Conservation (phyloP, 164 flowering plant genomes). For the Pachysandra terminalis region DNA sequence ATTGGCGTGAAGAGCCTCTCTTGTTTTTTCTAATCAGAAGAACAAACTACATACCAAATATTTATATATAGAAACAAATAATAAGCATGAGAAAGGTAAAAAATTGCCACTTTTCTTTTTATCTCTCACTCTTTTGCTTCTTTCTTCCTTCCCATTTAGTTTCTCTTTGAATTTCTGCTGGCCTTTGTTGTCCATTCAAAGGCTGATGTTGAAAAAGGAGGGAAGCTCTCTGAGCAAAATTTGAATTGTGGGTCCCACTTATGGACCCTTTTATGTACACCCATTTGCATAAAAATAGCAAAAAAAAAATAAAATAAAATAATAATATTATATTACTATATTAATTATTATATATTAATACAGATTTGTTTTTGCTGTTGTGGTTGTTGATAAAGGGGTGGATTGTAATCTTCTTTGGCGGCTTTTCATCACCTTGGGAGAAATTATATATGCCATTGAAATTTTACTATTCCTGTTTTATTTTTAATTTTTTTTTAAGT, state of each 20-base stretch:
- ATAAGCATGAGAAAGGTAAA: constrained; percentile 23
- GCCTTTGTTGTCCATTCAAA: constrained; percentile 46
- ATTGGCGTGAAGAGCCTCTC: constrained; percentile 36
- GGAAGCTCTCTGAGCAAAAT: constrained; percentile 14
- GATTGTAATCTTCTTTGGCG: constrained; percentile 32
- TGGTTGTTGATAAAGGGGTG: constrained; percentile 13
- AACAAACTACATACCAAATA: neutral
- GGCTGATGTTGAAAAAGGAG: constrained; percentile 24
- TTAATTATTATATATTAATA: neutral
- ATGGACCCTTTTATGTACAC: constrained; percentile 20
- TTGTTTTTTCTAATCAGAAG: constrained; percentile 3
- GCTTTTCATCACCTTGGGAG: constrained; percentile 32
- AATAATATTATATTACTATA: neutral
- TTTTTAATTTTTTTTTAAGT: constrained; percentile 5
- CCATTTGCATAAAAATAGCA: constrained; percentile 18
- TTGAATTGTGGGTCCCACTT: constrained; percentile 23
- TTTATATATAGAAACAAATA: constrained; percentile 19
- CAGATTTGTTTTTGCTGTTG: neutral
- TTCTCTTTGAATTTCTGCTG: constrained; percentile 46
- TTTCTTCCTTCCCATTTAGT: constrained; percentile 26
- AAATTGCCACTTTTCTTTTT: constrained; percentile 12
- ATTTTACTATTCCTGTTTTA: constrained; percentile 1
- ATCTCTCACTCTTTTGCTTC: constrained; percentile 14
- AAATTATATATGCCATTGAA: constrained; percentile 11
- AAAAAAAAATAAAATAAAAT: constrained; percentile 2